These are phyloP conservation scores for Annulohypoxylon nitens DNA, from an alignment of 495 filamentous ascomycete genomes.

Conservation along the genomic window DNA sequence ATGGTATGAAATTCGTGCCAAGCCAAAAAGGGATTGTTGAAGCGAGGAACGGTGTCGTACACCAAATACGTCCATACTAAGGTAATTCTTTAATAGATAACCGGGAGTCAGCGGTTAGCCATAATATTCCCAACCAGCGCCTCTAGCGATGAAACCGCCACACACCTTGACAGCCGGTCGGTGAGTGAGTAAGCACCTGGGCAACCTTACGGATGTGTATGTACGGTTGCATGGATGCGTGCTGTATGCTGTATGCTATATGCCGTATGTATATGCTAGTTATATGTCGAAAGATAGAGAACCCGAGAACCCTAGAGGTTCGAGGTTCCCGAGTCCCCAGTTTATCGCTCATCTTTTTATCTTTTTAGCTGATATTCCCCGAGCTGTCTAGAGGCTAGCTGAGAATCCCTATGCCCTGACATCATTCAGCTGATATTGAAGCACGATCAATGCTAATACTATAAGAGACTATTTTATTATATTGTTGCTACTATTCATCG, in stretches of 20 bases:
- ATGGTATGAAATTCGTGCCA: slow-evolving; percentile 30
- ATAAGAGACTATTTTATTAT: slow-evolving; percentile 23
- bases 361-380: not conserved
- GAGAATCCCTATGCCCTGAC: slow-evolving; percentile 38
- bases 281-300: not conserved
- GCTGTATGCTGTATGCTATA: not conserved
- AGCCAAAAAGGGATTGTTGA: slow-evolving; percentile 41
- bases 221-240: not conserved
- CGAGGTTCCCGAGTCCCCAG: not conserved
- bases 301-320: not conserved
- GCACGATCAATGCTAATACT: slow-evolving; percentile 17
- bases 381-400: slow-evolving; percentile 33
- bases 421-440: slow-evolving; percentile 42
- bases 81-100: not conserved
- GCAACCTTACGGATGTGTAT: not conserved
- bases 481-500: slow-evolving; percentile 21
- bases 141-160: slow-evolving; percentile 28
- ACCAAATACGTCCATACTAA: slow-evolving; percentile 1
- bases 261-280: not conserved
- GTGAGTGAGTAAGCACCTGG: slow-evolving; percentile 33
- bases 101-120: slow-evolving; percentile 8
- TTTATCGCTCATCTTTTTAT: not conserved
- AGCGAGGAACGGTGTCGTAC: slow-evolving; percentile 35
- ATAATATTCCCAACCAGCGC: slow-evolving; percentile 33
- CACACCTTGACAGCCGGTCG: slow-evolving; percentile 26